These are phyloP conservation scores for Entamoeba moshkovskii DNA, from an alignment of 208 protist species.

Conservation along the genomic window DNA sequence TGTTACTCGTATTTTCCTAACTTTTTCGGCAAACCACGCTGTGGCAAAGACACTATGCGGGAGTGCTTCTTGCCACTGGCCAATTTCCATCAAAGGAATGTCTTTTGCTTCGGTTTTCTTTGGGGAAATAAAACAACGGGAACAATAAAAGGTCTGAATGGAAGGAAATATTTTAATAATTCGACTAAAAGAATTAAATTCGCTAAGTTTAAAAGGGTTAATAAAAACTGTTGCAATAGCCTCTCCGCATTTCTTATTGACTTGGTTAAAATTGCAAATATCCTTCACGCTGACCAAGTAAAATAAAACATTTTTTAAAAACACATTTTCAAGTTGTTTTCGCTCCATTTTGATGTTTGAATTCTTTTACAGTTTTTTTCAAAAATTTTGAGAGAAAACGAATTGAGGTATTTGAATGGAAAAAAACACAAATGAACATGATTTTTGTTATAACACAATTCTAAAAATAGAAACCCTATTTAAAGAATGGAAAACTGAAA, in stretches of 20 bases:
- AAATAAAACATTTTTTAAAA: not conserved
- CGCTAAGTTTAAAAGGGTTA: not conserved
- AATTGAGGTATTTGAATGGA: too few species aligned
- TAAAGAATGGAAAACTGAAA: too few species aligned
- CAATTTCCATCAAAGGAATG: not conserved
- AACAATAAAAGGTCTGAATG: not conserved
- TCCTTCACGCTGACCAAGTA: not conserved
- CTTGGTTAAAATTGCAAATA: not conserved
- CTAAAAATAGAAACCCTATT: too few species aligned
- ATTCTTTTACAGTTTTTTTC: too few species aligned
- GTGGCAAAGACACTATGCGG: not conserved
- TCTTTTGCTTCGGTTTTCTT: not conserved
- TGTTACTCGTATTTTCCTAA: not conserved
- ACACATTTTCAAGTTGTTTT: not conserved
- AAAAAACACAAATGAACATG: too few species aligned
- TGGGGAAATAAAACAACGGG: too few species aligned
- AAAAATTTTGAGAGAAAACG: too few species aligned
- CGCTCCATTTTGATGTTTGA: too few species aligned
- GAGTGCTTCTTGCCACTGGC: not conserved
- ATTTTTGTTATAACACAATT: too few species aligned
- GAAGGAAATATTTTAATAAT: not conserved
- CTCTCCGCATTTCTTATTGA: not conserved
- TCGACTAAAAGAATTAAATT: not conserved
- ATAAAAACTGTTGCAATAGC: not conserved
- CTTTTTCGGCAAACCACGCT: not conserved